phyloP scores from a whole-genome alignment of 768 basidiomycete genomes.

The Scleroderma citrinum region DNA sequence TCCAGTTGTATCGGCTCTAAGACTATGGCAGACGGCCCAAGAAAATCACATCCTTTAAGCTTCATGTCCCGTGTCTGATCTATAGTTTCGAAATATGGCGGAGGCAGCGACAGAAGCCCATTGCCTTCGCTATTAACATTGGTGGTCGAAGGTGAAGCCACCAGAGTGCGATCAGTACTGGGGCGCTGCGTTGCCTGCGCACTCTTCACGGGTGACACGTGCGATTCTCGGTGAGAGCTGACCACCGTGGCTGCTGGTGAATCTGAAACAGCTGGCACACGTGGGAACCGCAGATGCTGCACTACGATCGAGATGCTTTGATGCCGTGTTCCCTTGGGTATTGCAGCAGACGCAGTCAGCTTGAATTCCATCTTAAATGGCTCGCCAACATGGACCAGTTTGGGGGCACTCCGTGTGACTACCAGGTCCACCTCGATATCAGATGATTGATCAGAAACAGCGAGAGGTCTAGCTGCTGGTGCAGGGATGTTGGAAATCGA shows the following conservation, averaged over 20 bases:
- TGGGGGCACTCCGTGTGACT: slow-evolving; percentile 43
- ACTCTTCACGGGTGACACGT: slow-evolving; percentile 1
- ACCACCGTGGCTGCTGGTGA: background rate
- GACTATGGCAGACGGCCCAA: slow-evolving; percentile 47
- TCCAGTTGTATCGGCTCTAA: slow-evolving; percentile 39
- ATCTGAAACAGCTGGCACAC: slow-evolving; percentile 10
- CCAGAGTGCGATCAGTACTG: slow-evolving; percentile 6
- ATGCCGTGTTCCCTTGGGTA: slow-evolving; percentile 31
- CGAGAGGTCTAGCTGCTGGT: slow-evolving; percentile 16
- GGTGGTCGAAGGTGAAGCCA: slow-evolving; percentile 12
- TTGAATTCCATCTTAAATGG: slow-evolving; percentile 56
- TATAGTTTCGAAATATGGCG: slow-evolving; percentile 40
- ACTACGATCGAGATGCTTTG: slow-evolving; percentile 50
- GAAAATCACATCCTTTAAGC: slow-evolving; percentile 34
- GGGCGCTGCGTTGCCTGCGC: slow-evolving; percentile 2
- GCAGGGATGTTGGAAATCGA: slow-evolving; percentile 12
- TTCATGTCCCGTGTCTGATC: slow-evolving; percentile 31
- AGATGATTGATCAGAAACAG: slow-evolving; percentile 16
- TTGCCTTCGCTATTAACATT: slow-evolving; percentile 4
- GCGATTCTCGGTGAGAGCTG: slow-evolving; percentile 1
- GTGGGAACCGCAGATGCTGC: slow-evolving; percentile 56
- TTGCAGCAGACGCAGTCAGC: slow-evolving; percentile 43
- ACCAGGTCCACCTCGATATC: slow-evolving; percentile 56
- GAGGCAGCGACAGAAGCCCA: slow-evolving; percentile 30
- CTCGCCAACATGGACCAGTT: slow-evolving; percentile 42